Conservation (phyloP, 208 protist species). For the Leptomonas pyrrhocoris region DNA sequence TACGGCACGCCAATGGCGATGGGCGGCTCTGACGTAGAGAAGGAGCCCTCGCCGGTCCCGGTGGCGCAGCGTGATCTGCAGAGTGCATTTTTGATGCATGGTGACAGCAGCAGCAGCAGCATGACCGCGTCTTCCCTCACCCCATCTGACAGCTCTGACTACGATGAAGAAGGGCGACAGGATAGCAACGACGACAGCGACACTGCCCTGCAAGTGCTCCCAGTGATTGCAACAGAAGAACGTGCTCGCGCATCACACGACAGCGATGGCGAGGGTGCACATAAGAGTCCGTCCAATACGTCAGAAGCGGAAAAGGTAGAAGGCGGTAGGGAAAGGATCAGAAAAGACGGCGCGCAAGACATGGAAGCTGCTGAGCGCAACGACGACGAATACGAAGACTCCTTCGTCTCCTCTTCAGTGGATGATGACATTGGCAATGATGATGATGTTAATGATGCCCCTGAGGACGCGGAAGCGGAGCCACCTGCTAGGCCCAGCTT, state of each 20-base stretch:
- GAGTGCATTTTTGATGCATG: conserved; percentile 11
- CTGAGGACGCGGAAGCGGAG: neutral
- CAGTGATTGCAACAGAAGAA: neutral
- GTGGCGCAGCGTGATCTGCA: conserved; percentile 11
- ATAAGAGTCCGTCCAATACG: neutral
- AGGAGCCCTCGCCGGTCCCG: neutral
- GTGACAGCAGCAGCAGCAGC: conserved; percentile 20
- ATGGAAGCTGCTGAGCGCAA: neutral
- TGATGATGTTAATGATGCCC: neutral
- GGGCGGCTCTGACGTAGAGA: neutral
- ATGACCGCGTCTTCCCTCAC: neutral
- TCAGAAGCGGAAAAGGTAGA: neutral
- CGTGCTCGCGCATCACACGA: neutral
- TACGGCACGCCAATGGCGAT: neutral
- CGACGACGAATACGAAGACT: conserved; percentile 1
- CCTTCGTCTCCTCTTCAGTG: conserved; percentile 1
- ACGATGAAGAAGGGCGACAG: neutral
- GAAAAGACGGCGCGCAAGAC: neutral
- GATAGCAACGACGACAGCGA: neutral
- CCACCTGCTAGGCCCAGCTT: neutral
- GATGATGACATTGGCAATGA: neutral
- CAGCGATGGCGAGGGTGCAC: neutral
- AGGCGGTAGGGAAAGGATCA: neutral
- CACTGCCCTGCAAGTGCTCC: neutral
- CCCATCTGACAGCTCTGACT: neutral